Conservation (phyloP, 371 early-diverging fungal genomes). For the Coemansia linderi region DNA sequence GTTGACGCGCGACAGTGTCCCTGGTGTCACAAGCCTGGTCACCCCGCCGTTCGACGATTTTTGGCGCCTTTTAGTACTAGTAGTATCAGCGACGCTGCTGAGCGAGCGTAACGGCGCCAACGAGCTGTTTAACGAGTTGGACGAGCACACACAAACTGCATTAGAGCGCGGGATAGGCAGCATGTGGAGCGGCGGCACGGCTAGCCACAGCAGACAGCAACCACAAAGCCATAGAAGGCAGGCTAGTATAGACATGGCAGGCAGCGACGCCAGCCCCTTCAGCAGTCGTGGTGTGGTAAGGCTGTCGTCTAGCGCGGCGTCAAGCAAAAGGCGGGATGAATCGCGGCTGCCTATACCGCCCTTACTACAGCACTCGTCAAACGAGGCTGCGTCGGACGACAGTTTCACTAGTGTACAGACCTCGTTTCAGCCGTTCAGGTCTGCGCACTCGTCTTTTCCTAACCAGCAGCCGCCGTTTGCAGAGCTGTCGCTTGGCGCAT, state of each 20-base stretch:
- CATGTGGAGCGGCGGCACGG: conserved; percentile 28
- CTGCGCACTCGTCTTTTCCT: conserved; percentile 26
- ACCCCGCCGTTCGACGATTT: conserved; percentile 39
- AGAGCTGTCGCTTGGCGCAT: neutral
- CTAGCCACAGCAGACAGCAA: neutral
- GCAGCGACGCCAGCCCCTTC: conserved; percentile 1
- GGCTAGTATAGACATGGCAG: conserved; percentile 6
- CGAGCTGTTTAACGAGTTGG: conserved; percentile 20
- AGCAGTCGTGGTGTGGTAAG: neutral
- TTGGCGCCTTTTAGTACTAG: conserved; percentile 39
- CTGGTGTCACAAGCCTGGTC: conserved; percentile 30
- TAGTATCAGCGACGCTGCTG: conserved; percentile 39
- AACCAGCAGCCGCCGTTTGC: conserved; percentile 10
- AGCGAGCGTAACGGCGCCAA: conserved; percentile 39
- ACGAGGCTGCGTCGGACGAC: conserved; percentile 16
- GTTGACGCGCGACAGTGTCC: conserved; percentile 29
- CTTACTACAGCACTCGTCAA: neutral
- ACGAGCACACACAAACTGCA: conserved; percentile 6
- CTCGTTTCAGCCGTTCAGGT: conserved; percentile 25
- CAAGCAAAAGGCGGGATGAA: neutral
- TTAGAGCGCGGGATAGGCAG: conserved; percentile 28
- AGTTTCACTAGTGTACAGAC: conserved; percentile 24
- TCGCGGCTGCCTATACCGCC: neutral
- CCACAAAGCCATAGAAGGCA: neutral
- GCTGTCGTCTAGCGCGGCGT: conserved; percentile 1